Base-by-base conservation (phyloP, 2,329 filamentous ascomycete genomes). In the Thelonectria olida region DNA sequence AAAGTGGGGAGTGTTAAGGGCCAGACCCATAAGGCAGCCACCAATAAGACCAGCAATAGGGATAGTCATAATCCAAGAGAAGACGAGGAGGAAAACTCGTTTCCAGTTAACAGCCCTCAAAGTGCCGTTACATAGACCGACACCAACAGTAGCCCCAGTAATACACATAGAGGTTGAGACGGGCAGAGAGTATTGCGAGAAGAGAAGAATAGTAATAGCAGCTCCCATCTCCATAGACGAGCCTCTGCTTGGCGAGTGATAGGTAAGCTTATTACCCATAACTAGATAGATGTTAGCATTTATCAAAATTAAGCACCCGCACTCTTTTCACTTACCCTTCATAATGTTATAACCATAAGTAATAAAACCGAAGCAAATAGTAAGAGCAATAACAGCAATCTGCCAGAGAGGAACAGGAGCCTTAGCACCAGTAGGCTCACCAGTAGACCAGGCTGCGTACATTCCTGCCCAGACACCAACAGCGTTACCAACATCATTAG, bases 301-400 rank as follows among this genome's bases (percentile, higher is more conserved):
- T 28, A 27, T 19, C 12, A 12, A n/a, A n/a, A n/a, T n/a, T n/a
- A n/a, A n/a, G n/a, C n/a, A n/a, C n/a, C n/a, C n/a, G n/a, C n/a
- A n/a, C n/a, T 17, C 9, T 12, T 47, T n/a, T n/a, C n/a, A 2
- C 83, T 76, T 78, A 88, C 85, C 88, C 80, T 91, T 92, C 90
- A 93, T 93, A 79, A 93, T 93, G 81, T 93, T 92, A 81, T 92
- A 93, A 8, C 90, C 91, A 70, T 92, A 93, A 12, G 90, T 92
- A 72, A 89, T 82, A 58, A 93, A 82, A 68, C 90, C 91, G 41
- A 88, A 64, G 47, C 84, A 91, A 72, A 92, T 88, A 36, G 82
- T 86, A 1, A 81, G 75, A 23, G 87, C 83, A 12, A 91, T 80
- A 17, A 93, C 89, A 51, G 88, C 91, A 55, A 94, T 84, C 77